These are phyloP conservation scores for Epichloe gansuensis DNA, from an alignment of 2,329 filamentous ascomycete genomes.

Conservation along the genomic window DNA sequence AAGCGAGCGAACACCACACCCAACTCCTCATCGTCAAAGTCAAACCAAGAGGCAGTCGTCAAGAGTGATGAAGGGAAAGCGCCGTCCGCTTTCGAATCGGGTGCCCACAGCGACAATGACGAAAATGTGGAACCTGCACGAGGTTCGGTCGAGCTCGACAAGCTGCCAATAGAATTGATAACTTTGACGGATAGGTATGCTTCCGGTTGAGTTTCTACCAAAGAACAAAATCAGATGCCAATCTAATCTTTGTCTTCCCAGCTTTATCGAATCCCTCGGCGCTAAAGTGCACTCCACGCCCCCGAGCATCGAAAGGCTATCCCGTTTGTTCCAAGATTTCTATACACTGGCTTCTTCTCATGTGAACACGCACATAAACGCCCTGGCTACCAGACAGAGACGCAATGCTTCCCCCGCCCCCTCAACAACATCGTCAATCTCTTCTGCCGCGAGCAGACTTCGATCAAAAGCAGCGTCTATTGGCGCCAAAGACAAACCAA, in stretches of 20 bases:
- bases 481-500: constrained; percentile 37
- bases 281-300: constrained; percentile 79
- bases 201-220: neutral
- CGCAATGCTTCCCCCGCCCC: constrained; percentile 47
- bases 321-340: constrained; percentile 88
- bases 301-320: constrained; percentile 68
- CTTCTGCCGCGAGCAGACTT: constrained; percentile 42
- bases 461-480: constrained; percentile 43
- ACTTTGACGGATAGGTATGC: constrained; percentile 74
- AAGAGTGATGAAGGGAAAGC: constrained; percentile 18
- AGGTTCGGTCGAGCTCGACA: constrained; percentile 61
- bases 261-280: constrained; percentile 81
- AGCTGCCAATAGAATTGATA: constrained; percentile 86
- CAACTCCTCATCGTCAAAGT: constrained; percentile 15
- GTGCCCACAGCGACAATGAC: constrained; percentile 27
- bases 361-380: constrained; percentile 76
- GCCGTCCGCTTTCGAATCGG: constrained; percentile 38
- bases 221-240: neutral
- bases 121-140: constrained; percentile 34
- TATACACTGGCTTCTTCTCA: constrained; percentile 70
- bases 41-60: constrained; percentile 11
- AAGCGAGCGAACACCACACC: constrained; percentile 36
- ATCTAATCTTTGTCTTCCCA: constrained; percentile 20
- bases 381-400: constrained; percentile 61
- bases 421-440: constrained; percentile 38